Evolutionary conservation across 2,329 filamentous ascomycete genomes (phyloP).

Genomic region (Pseudohalonectria lignicola): DNA sequence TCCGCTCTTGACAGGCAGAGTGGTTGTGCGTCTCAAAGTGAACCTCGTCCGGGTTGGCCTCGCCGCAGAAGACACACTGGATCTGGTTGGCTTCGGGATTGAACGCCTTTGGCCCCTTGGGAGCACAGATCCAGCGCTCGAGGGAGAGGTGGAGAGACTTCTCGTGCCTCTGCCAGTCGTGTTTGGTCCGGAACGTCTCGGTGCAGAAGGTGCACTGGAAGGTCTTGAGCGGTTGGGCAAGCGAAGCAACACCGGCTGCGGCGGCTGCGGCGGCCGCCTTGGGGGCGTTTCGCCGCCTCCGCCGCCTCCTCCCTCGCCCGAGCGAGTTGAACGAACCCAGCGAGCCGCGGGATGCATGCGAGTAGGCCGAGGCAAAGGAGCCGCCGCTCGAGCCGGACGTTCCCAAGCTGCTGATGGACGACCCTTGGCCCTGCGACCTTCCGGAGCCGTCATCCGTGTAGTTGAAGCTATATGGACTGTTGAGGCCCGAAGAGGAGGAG

Average conservation of each 20-base stretch:
- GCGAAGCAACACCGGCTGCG: slow-evolving; percentile 8
- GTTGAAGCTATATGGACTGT: slow-evolving; percentile 45
- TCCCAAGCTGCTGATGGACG: slow-evolving; percentile 48
- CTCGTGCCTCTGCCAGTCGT: slow-evolving; percentile 60
- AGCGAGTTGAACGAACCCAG: slow-evolving; percentile 38
- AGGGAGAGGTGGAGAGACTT: slow-evolving; percentile 55
- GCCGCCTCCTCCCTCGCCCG: slow-evolving; percentile 34
- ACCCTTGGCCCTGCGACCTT: slow-evolving; percentile 45
- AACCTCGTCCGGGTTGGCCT: slow-evolving; percentile 39
- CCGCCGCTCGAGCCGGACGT: slow-evolving; percentile 49
- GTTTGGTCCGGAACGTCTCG: slow-evolving; percentile 56
- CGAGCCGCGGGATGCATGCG: slow-evolving; percentile 46
- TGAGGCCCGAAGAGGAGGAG: slow-evolving; percentile 43
- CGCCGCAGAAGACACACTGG: slow-evolving; percentile 49
- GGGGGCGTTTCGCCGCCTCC: slow-evolving; percentile 32
- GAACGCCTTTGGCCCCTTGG: slow-evolving; percentile 41
- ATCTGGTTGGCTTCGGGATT: slow-evolving; percentile 47
- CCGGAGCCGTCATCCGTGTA: slow-evolving; percentile 51
- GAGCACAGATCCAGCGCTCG: slow-evolving; percentile 54
- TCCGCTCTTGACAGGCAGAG: slow-evolving; percentile 55
- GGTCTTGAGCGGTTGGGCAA: slow-evolving; percentile 37
- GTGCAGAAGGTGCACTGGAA: slow-evolving; percentile 62
- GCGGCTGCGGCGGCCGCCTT: slow-evolving; percentile 22
- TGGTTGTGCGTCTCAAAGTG: slow-evolving; percentile 51
- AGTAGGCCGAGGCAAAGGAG: slow-evolving; percentile 48